Base-by-base conservation (phyloP, 2,329 filamentous ascomycete species). In the Tolypocladium paradoxum region DNA sequence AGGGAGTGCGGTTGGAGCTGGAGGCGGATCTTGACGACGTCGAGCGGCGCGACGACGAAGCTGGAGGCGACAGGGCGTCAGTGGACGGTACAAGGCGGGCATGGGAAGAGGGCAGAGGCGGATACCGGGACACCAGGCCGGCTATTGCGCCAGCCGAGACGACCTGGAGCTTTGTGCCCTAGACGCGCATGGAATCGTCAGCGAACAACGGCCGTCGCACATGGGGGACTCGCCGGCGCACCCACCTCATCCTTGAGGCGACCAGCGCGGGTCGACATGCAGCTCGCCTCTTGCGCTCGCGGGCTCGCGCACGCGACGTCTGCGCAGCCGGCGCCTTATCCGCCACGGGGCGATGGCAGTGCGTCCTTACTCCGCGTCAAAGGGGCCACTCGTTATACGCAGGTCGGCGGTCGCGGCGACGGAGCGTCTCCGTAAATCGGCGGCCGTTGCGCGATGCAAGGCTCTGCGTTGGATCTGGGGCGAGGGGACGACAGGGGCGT, bases 1-100 rank as follows among this genome's bases (percentile, higher is more conserved):
- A 88, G 81, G 49, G 89, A 90, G 73, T 95, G 87, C 46, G 88
- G 82, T 70, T 97, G 93, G 20, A 99, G 83, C 69, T 99, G 93
- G 47, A 97, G 84, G 48, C 93, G 88, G 72, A 99, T 99, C 76
- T 99, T 97, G 73, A 97, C 84, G 57, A 99, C 93, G 70, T 99
- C 93, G 60, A 99, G 87, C 51, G 93, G 93, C 20, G 93, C 90
- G 66, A 97, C 86, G 65, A 93, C 82, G 76, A 99, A 97, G 67
- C 88, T 90, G 61, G 35, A 50, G 8, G 50, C 20, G 8, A 16
- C 24, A 49, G 2, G 48, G 49, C 8, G 45, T 9, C 8, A 48
- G 24, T 36, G 43, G 31, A 24, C 35, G 22, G 31, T 47, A 4
- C 37, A 20, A 35, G 14, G 31, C 35, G 33, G 33, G 33, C 29